phyloP scores from a whole-genome alignment of 768 basidiomycete genomes.

The Rhodotorula graminis region DNA sequence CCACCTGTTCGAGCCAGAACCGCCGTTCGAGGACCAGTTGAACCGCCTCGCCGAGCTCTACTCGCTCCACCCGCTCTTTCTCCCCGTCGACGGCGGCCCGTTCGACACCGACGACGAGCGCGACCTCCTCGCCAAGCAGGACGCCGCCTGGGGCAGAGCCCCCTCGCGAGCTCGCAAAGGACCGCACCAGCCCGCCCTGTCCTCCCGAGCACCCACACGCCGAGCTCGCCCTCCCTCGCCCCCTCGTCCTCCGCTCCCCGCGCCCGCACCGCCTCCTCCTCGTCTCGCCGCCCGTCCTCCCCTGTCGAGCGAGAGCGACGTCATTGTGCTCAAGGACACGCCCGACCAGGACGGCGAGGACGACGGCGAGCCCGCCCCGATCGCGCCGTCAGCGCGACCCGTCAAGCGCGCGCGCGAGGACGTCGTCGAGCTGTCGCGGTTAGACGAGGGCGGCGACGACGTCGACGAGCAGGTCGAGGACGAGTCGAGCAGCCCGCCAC shows the following conservation, averaged over 20 bases:
- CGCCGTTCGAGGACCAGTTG: neutral
- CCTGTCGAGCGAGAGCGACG: neutral
- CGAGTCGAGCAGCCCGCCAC: neutral
- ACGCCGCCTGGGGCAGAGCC: too few species aligned
- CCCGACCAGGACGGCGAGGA: too few species aligned
- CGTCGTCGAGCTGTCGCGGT: neutral
- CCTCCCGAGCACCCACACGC: too few species aligned
- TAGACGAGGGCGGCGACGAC: neutral
- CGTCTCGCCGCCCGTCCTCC: neutral
- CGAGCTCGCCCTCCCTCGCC: too few species aligned
- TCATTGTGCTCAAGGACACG: too few species aligned
- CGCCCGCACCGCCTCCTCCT: neutral
- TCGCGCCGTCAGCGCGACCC: too few species aligned
- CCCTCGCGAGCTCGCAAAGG: neutral
- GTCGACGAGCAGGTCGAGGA: neutral
- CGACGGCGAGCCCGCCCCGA: neutral
- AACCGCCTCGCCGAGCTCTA: neutral
- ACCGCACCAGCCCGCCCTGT: too few species aligned
- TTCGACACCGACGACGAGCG: neutral
- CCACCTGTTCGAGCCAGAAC: neutral
- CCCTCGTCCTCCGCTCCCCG: neutral
- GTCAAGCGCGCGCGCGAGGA: neutral
- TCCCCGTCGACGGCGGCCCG: neutral
- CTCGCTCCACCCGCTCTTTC: neutral
- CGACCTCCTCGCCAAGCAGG: neutral